Evolutionary conservation across 1,284 basidiomycete genomes (phyloP).

Genomic region (Lignosus rhinocerotis): DNA sequence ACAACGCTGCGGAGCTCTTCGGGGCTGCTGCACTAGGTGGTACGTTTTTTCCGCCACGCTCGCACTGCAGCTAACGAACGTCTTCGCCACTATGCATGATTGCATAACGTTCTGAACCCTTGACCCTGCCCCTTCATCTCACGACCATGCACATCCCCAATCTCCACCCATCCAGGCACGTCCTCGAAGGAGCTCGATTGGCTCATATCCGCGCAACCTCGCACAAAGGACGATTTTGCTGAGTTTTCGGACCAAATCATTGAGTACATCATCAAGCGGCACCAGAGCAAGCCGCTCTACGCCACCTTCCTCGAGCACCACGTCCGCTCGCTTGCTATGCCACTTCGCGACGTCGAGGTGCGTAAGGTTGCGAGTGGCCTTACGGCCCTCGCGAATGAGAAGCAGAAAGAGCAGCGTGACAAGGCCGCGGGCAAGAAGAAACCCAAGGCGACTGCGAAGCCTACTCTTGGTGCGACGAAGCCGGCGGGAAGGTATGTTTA

Average conservation of each 20-base stretch:
- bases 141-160: not conserved
- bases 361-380: constrained; percentile 82
- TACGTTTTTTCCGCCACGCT: constrained; percentile 32
- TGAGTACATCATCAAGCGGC: constrained; percentile 71
- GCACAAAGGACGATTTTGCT: constrained; percentile 85
- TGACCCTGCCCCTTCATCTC: not conserved
- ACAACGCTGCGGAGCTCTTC: constrained; percentile 79
- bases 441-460: constrained; percentile 70
- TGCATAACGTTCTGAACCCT: not conserved
- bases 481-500: constrained; percentile 55
- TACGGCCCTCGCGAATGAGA: constrained; percentile 88
- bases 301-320: constrained; percentile 81
- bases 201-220: constrained; percentile 72
- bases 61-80: too few species aligned
- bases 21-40: constrained; percentile 72
- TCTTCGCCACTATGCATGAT: not conserved
- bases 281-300: constrained; percentile 82
- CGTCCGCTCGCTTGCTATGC: constrained; percentile 68
- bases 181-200: constrained; percentile 69
- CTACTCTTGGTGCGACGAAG: constrained; percentile 73
- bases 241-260: constrained; percentile 72
- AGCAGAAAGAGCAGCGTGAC: constrained; percentile 86
- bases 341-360: constrained; percentile 86
- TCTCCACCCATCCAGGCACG: constrained; percentile 50
- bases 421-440: constrained; percentile 91